Conservation (phyloP, 257 asterid genomes). For the Fraxinus cuspidata region DNA sequence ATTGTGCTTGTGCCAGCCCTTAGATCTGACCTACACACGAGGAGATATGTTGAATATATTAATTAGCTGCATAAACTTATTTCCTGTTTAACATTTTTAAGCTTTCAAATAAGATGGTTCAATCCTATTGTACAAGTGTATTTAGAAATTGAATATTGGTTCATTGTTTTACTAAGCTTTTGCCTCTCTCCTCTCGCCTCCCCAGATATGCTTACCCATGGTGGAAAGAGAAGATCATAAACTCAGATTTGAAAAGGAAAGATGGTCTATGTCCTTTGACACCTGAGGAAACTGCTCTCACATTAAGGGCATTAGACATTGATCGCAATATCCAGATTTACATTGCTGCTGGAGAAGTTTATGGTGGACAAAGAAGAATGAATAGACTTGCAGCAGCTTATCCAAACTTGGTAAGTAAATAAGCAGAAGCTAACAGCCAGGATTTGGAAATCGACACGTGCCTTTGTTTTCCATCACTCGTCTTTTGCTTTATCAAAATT, state of each 20-base stretch:
- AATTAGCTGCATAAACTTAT: background rate
- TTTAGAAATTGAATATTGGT: background rate
- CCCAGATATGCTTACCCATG: slow-evolving; percentile 90
- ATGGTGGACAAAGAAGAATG: slow-evolving; percentile 82
- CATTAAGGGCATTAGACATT: slow-evolving; percentile 75
- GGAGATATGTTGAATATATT: background rate
- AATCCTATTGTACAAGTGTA: background rate
- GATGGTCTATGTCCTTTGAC: slow-evolving; percentile 96
- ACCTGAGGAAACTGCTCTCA: slow-evolving; percentile 97
- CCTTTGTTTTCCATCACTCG: slow-evolving; percentile 17
- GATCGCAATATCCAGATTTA: slow-evolving; percentile 78
- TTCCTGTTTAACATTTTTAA: background rate
- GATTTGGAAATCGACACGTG: background rate
- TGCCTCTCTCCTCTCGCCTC: background rate
- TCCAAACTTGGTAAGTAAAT: slow-evolving; percentile 77
- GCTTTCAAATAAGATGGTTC: background rate
- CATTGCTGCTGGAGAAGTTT: slow-evolving; percentile 98
- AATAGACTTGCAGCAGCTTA: slow-evolving; percentile 63
- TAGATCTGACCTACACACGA: background rate
- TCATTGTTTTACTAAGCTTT: slow-evolving; percentile 33
- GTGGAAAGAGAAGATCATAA: slow-evolving; percentile 97
- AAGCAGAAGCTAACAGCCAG: background rate
- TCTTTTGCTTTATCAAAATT: slow-evolving; percentile 22
- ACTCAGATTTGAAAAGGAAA: slow-evolving; percentile 91
- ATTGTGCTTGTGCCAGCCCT: background rate